phyloP scores from a whole-genome alignment of 345 rosid genomes.

The Boechera divaricarpa region DNA sequence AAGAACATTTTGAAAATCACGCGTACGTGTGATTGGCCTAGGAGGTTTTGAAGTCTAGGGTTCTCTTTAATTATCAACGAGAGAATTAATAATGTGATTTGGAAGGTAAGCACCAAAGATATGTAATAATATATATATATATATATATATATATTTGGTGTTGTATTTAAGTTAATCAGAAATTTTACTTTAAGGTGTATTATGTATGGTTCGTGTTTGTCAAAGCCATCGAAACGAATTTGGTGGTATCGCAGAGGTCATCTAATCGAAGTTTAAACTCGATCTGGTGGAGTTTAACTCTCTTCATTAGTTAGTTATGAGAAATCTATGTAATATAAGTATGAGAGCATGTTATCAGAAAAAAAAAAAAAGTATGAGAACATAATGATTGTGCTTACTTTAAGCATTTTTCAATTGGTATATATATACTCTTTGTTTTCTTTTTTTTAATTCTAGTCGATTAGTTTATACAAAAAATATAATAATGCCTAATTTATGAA shows the following conservation, averaged over 20 bases:
- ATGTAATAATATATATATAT: no score
- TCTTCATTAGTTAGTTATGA: background rate
- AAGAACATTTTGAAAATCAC: background rate
- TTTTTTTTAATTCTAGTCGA: background rate
- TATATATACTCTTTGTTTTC: background rate
- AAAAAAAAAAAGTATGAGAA: background rate
- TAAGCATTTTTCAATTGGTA: background rate
- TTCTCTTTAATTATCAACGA: constrained; percentile 1
- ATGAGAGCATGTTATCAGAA: background rate
- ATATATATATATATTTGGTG: no score
- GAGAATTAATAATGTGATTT: background rate
- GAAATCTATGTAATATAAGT: background rate
- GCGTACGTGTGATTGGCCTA: background rate
- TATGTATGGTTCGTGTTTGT: background rate
- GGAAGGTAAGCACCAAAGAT: background rate
- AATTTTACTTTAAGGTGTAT: no score
- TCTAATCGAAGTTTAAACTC: background rate
- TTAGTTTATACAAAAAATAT: background rate
- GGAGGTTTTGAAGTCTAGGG: background rate
- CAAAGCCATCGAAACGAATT: background rate
- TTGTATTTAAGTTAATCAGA: no score
- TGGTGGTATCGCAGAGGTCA: constrained; percentile 4
- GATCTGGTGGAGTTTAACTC: background rate
- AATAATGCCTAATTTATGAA: background rate
- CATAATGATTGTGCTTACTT: background rate